Conservation (phyloP, 2,329 filamentous ascomycete species). For the Geosmithia flava region DNA sequence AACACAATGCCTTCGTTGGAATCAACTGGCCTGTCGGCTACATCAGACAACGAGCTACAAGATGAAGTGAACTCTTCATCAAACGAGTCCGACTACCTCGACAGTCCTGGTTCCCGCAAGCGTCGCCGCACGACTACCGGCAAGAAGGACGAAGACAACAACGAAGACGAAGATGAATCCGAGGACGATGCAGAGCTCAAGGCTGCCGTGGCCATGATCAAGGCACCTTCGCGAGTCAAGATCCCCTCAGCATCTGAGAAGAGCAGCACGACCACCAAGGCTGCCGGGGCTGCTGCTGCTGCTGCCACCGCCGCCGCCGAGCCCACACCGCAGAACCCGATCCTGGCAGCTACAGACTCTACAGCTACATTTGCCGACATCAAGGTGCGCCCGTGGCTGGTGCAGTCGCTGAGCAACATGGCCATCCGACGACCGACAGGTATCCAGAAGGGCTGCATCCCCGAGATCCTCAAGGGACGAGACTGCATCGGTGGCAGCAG, state of each 20-base stretch:
- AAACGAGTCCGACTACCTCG: slow-evolving; percentile 36
- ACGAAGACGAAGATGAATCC: slow-evolving; percentile 16
- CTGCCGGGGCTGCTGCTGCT: no score
- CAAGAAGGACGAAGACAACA: not conserved
- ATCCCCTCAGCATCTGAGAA: slow-evolving; percentile 10
- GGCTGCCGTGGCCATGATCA: slow-evolving; percentile 25
- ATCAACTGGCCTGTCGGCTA: not conserved
- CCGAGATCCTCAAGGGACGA: slow-evolving; percentile 77
- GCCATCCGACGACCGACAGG: slow-evolving; percentile 82
- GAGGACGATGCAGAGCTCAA: slow-evolving; percentile 19
- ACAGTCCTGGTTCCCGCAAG: slow-evolving; percentile 30
- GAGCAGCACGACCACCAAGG: slow-evolving; percentile 4
- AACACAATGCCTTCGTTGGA: slow-evolving; percentile 5
- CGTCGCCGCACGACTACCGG: slow-evolving; percentile 24
- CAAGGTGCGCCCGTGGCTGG: slow-evolving; percentile 73
- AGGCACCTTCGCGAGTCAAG: slow-evolving; percentile 41
- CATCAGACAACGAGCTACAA: not conserved
- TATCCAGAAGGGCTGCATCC: slow-evolving; percentile 89
- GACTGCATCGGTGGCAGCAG: slow-evolving; percentile 93
- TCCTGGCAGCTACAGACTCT: slow-evolving; percentile 39
- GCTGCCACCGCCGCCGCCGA: slow-evolving; percentile 4
- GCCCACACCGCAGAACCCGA: slow-evolving; percentile 15
- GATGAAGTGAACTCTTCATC: slow-evolving; percentile 7
- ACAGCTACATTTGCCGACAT: slow-evolving; percentile 60
- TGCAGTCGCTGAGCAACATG: slow-evolving; percentile 61